These are phyloP conservation scores for Ampelomyces quisqualis DNA, from an alignment of 2,329 filamentous ascomycete species.

Conservation along the genomic window DNA sequence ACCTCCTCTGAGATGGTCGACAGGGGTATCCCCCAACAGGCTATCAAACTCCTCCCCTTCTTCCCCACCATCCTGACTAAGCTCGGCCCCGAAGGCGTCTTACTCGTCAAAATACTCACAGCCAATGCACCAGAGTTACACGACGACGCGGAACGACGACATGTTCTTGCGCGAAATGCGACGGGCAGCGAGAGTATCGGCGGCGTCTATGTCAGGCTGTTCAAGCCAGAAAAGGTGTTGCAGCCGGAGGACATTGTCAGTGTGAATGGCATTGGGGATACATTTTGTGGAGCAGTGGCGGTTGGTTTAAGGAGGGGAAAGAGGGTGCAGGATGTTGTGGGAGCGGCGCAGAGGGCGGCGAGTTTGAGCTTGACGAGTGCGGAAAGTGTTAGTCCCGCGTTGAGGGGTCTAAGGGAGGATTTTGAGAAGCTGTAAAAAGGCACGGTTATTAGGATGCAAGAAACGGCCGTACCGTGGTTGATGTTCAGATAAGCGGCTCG, in stretches of 20 bases:
- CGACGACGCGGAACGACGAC: slow-evolving; percentile 63
- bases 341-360: slow-evolving; percentile 78
- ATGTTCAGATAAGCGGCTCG: too few species aligned
- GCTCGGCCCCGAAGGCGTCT: slow-evolving; percentile 71
- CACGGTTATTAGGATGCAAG: too few species aligned
- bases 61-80: slow-evolving; percentile 85
- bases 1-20: slow-evolving; percentile 70
- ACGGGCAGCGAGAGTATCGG: slow-evolving; percentile 58
- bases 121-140: slow-evolving; percentile 68
- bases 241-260: slow-evolving; percentile 68
- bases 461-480: too few species aligned
- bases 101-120: slow-evolving; percentile 70
- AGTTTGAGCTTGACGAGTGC: slow-evolving; percentile 73
- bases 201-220: slow-evolving; percentile 77
- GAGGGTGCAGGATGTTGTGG: slow-evolving; percentile 63
- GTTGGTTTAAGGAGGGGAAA: slow-evolving; percentile 67
- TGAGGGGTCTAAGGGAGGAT: slow-evolving; percentile 42
- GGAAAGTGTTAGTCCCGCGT: slow-evolving; percentile 67
- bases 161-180: slow-evolving; percentile 65
- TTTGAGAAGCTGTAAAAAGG: slow-evolving; percentile 1
- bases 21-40: slow-evolving; percentile 78
- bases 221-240: slow-evolving; percentile 67
- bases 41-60: slow-evolving; percentile 81
- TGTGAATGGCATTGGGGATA: slow-evolving; percentile 94
- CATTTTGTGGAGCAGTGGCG: slow-evolving; percentile 82